Base-by-base conservation (phyloP, 140 eudicot genomes). In the Anethum foeniculum region DNA sequence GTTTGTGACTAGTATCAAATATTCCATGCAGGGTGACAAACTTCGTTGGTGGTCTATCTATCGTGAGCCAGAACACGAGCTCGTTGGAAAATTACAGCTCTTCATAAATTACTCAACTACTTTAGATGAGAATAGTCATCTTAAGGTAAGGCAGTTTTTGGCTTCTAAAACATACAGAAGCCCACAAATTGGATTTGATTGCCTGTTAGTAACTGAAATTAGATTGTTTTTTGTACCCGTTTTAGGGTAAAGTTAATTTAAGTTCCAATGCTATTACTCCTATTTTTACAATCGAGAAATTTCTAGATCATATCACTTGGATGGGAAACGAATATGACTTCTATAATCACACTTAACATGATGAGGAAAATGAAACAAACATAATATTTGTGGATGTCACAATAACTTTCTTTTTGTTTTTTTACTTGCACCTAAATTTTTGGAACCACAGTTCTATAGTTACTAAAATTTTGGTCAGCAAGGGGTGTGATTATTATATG, bases 1-100 rank as follows among this genome's bases (percentile, higher is more conserved):
- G 25, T 47, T 7, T 58, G 48, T 81, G 71, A 80, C 82, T 85
- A 60, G 56, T 27, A 23, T 27, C n/a, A 47, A 68, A 23, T 21
- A 21, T 80, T 62, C 52, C 14, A 47, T 83, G 87, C 90, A 92
- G 97, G 91, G 89, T 81, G 96, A 92, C 54, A 92, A 92, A 84
- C 90, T 90, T 77, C 85, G 93, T 11, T 92, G 96, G 97, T 92
- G 97, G 97, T 90, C 96, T 69, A 88, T 92, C 72, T 92, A 87
- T 84, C 91, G 80, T 83, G 97, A 92, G 83, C 97, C 97, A 41
- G 97, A 88, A 83, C 97, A 92, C 49, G 97, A 92, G 80, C 88
- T 90, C 82, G 93, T 92, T 58, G 97, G 97, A 54, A 92, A 87
- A 85, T 44, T 92, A 73, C 97, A 92, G 67, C 90, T 92, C 16